phyloP scores from a whole-genome alignment of 225 moss, liverwort and hornwort genomes.

The Sphagnum contortum region DNA sequence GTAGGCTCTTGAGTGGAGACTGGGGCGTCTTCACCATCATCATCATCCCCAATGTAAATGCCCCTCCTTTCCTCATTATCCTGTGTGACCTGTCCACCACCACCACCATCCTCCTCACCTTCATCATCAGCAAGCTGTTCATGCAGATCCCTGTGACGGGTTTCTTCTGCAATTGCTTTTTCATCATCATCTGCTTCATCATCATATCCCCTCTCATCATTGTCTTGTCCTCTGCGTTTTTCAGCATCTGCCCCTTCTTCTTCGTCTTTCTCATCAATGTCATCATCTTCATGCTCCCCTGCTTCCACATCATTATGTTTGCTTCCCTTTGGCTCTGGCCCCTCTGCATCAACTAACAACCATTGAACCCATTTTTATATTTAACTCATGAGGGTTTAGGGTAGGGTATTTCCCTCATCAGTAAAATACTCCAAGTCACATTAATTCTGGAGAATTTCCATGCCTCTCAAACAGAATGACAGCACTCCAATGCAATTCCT shows the following conservation, averaged over 20 bases:
- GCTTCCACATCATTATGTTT: conserved; percentile 50
- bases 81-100: not conserved
- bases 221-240: conserved; percentile 78
- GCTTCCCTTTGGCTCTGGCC: conserved; percentile 16
- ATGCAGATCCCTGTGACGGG: conserved; percentile 41
- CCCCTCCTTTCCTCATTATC: conserved; percentile 37
- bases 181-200: conserved; percentile 88
- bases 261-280: conserved; percentile 69
- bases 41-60: conserved; percentile 35
- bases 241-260: conserved; percentile 96
- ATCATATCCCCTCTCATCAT: conserved; percentile 88
- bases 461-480: too few species aligned
- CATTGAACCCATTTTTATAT: too few species aligned
- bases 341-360: conserved; percentile 34
- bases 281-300: conserved; percentile 68
- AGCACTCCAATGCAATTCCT: too few species aligned
- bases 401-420: too few species aligned
- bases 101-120: conserved; percentile 23
- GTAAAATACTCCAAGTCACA: too few species aligned
- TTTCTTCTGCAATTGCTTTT: conserved; percentile 68
- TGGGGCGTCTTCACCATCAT: conserved; percentile 14
- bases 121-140: conserved; percentile 40
- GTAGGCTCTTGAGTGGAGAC: conserved; percentile 15
- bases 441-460: too few species aligned
- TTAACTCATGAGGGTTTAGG: too few species aligned